Base-by-base conservation (phyloP, 768 basidiomycete species). In the Suillus occidentalis region DNA sequence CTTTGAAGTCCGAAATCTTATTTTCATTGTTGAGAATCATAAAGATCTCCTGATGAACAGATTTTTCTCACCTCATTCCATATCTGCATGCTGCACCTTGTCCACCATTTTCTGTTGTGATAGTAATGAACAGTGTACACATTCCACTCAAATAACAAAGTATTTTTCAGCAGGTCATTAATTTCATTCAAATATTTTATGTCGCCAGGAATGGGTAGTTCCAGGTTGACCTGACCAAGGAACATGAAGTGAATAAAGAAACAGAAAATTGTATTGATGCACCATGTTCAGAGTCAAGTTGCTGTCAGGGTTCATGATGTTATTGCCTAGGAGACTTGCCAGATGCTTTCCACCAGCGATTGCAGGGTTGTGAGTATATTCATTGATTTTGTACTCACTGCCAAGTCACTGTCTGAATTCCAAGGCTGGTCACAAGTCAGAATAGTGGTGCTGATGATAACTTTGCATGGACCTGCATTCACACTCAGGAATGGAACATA, bases 201-300 rank as follows among this genome's bases (percentile, higher is more conserved):
- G 9, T 69, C 67, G 7, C 68, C 66, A 16, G 75, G 63, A 18
- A 78, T 60, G 6, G 82, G 83, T 2, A 84, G 73, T 47, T 71
- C 75, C 61, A 84, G 80, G 25, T 80, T 82, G 25, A 77, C 72
- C 81, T 82, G n/a, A 43, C 45, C 16, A 9, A 10, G 50, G 4
- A n/a, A 36, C 37, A 18, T 49, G 7, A 28, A 37, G 42, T 31
- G 6, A 45, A 12, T 12, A 13, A 31, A n/a, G 12, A 2, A 39
- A 10, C 2, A 31, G 3, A 40, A n/a, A 37, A 25, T 1, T 10
- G 22, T 4, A 22, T 47, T 34, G 16, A 73, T 67, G 3, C 36
- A 91, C 91, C 91, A 95, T 93, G 67, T 83, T 87, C 14, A 86
- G 77, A 0, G 89, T 91, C 16, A 91, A 74, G 64, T 87, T 85